Evolutionary conservation across 768 basidiomycete species (phyloP).

Genomic region (Sutorius australiensis): DNA sequence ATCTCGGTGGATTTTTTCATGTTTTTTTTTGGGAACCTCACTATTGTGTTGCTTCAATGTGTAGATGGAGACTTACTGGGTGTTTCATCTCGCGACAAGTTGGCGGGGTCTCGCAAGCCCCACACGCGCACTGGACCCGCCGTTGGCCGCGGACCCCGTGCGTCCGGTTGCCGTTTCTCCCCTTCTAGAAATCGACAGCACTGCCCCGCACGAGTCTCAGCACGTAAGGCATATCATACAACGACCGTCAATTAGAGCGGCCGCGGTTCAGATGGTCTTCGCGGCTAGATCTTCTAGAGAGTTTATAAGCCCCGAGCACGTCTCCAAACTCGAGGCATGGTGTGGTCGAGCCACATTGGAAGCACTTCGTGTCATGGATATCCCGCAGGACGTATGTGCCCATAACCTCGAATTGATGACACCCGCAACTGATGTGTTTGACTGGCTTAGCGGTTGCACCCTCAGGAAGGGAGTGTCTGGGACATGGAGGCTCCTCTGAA

Average conservation of each 20-base stretch:
- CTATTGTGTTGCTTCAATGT: neutral
- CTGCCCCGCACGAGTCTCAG: neutral
- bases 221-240: neutral
- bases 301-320: conserved; percentile 71
- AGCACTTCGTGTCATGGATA: conserved; percentile 46
- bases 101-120: conserved; percentile 44
- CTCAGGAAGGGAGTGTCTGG: conserved; percentile 58
- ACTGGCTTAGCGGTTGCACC: conserved; percentile 46
- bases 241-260: conserved; percentile 56
- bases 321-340: conserved; percentile 59
- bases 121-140: conserved; percentile 30
- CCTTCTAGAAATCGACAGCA: conserved; percentile 2
- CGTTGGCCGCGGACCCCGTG: conserved; percentile 45
- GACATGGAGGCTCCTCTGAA: conserved; percentile 21
- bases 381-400: conserved; percentile 46
- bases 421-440: conserved; percentile 11
- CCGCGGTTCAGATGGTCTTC: conserved; percentile 78
- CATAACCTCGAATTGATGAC: neutral
- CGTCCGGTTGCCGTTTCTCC: conserved; percentile 24
- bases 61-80: conserved; percentile 85
- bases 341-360: conserved; percentile 56
- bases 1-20: neutral
- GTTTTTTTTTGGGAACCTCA: neutral
- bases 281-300: conserved; percentile 68
- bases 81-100: conserved; percentile 72